Evolutionary conservation across 768 basidiomycete genomes (phyloP).

Genomic region (Kwoniella shandongensis): DNA sequence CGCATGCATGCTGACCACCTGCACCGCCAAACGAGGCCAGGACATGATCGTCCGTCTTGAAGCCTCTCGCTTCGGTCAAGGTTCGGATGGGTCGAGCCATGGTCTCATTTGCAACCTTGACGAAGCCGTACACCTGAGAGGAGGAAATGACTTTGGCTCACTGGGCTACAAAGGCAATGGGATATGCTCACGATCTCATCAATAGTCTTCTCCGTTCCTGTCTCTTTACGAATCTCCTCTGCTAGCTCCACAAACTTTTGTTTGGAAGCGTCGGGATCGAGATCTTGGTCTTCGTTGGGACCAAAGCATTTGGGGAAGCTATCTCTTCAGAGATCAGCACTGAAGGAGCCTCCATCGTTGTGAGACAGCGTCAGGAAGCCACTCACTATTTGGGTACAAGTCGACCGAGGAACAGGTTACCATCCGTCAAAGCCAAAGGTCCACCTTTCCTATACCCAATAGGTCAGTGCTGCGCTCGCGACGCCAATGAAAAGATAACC

Average conservation of each 20-base stretch:
- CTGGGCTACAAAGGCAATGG: not conserved
- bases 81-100: conserved; percentile 61
- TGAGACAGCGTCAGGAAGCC: not conserved
- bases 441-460: conserved; percentile 65
- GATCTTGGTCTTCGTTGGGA: conserved; percentile 76
- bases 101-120: conserved; percentile 94
- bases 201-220: conserved; percentile 22
- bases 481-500: not conserved
- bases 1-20: conserved; percentile 51
- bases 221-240: conserved; percentile 68
- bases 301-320: conserved; percentile 82
- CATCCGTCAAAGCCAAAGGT: conserved; percentile 59
- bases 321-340: not conserved
- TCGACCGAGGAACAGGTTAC: conserved; percentile 44
- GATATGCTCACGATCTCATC: conserved; percentile 17
- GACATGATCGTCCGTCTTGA: conserved; percentile 72
- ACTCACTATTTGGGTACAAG: conserved; percentile 66
- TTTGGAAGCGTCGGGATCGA: conserved; percentile 72
- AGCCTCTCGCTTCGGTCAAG: conserved; percentile 83
- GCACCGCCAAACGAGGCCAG: conserved; percentile 54
- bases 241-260: conserved; percentile 68
- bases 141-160: not conserved
- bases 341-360: no score
- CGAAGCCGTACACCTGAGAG: conserved; percentile 88
- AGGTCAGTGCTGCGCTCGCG: not conserved